phyloP scores from a whole-genome alignment of 2,329 filamentous ascomycete genomes.

The Sporothrix dimorphospora region DNA sequence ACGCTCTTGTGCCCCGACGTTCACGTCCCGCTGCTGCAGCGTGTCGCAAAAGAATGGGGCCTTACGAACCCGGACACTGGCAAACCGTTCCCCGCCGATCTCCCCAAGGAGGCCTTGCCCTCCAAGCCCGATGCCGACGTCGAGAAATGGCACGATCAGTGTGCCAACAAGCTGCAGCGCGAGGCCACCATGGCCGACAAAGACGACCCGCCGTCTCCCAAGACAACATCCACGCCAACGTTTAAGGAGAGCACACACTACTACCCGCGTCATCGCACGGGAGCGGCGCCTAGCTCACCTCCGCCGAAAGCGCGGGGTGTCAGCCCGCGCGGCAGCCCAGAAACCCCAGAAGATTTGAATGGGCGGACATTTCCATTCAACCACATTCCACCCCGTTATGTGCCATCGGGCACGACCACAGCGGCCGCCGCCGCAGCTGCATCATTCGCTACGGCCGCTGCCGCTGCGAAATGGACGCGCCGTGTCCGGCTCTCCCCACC shows the following conservation, averaged over 20 bases:
- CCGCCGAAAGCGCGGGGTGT: constrained; percentile 15
- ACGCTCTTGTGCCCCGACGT: constrained; percentile 84
- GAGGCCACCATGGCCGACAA: constrained; percentile 54
- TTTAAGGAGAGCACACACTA: constrained; percentile 39
- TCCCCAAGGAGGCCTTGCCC: constrained; percentile 69
- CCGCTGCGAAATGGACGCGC: constrained; percentile 38
- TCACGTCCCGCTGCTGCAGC: constrained; percentile 81
- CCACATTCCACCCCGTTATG: constrained; percentile 46
- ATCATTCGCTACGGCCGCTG: constrained; percentile 29
- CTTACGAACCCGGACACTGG: constrained; percentile 76
- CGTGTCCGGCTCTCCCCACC: constrained; percentile 43
- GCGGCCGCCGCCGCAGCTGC: constrained; percentile 26
- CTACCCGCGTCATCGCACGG: constrained; percentile 38
- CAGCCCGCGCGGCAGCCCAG: constrained; percentile 12
- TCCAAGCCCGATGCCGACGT: constrained; percentile 75
- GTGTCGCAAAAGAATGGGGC: constrained; percentile 75
- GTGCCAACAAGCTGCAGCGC: constrained; percentile 69
- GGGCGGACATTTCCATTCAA: constrained; percentile 47
- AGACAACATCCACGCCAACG: constrained; percentile 29
- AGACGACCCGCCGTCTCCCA: constrained; percentile 38
- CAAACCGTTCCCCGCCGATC: constrained; percentile 63
- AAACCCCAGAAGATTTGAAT: constrained; percentile 40
- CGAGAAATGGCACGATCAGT: constrained; percentile 80
- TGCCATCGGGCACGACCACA: constrained; percentile 31
- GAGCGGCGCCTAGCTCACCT: constrained; percentile 11